These are phyloP conservation scores for Dryadomyces quercivorus DNA, from an alignment of 2,329 filamentous ascomycete genomes.

Conservation along the genomic window DNA sequence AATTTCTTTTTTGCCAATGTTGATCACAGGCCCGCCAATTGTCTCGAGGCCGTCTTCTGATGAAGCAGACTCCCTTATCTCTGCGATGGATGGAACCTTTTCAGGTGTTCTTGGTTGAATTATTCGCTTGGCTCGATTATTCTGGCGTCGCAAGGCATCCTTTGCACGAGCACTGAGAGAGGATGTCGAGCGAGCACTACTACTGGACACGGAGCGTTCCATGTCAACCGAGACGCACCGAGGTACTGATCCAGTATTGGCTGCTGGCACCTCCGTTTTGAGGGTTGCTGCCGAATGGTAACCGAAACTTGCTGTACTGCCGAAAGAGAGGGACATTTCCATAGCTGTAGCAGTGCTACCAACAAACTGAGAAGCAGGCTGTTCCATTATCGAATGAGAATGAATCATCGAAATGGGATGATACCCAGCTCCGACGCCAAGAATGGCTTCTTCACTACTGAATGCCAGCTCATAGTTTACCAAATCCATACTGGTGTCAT, in stretches of 20 bases:
- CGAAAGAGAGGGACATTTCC: neutral
- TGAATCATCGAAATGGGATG: neutral
- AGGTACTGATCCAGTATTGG: neutral
- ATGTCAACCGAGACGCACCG: constrained; percentile 8
- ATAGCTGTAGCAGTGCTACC: neutral
- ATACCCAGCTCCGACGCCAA: constrained; percentile 1
- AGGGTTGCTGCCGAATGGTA: neutral
- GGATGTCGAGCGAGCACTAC: constrained; percentile 31
- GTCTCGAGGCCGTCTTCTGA: constrained; percentile 4
- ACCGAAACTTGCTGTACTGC: neutral
- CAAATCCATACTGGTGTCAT: neutral
- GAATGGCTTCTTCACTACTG: constrained; percentile 4
- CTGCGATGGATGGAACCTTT: neutral
- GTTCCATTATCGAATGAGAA: no score
- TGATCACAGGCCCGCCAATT: constrained; percentile 14
- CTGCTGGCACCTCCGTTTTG: neutral
- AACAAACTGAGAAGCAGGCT: neutral
- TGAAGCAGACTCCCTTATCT: neutral
- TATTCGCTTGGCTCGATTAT: constrained; percentile 22
- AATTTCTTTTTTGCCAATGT: constrained; percentile 30
- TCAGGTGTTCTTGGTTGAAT: neutral
- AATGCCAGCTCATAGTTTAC: constrained; percentile 9
- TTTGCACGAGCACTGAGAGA: constrained; percentile 35
- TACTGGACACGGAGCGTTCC: constrained; percentile 36
- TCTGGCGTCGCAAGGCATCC: constrained; percentile 33